A percentile compares a stretch with the other conserved stretches of the same genome.
Evolutionary conservation across 148 eudicot genomes (phyloP).

Genomic region (Amaranthus hypochondriacus): DNA sequence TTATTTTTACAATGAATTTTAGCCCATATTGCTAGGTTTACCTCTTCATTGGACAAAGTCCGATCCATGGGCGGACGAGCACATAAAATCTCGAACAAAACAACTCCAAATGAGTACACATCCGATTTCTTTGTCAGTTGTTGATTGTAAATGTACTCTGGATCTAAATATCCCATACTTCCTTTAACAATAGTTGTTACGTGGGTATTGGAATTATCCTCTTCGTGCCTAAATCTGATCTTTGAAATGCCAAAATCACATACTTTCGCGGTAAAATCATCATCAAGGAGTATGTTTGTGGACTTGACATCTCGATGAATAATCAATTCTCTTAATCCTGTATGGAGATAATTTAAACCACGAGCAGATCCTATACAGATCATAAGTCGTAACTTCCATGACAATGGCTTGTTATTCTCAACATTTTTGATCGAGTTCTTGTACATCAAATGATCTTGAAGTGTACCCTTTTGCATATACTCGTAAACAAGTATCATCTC

Average conservation of each 20-base stretch:
- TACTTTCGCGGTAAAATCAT: constrained; percentile 3
- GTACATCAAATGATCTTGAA: neutral
- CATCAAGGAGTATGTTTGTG: constrained; percentile 8
- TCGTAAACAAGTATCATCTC: constrained; percentile 1
- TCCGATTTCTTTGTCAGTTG: constrained; percentile 38
- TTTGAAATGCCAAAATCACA: constrained; percentile 6
- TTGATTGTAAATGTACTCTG: constrained; percentile 29
- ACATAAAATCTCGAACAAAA: constrained; percentile 39
- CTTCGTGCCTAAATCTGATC: neutral
- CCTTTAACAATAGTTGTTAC: constrained; percentile 45
- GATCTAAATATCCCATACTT: constrained; percentile 38
- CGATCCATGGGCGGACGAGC: constrained; percentile 25
- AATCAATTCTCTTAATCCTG: neutral
- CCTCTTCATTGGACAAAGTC: constrained; percentile 19
- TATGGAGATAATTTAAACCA: constrained; percentile 10
- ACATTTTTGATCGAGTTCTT: neutral
- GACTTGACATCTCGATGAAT: constrained; percentile 18
- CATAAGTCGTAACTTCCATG: constrained; percentile 11
- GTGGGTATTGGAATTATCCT: neutral
- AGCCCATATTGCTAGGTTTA: constrained; percentile 37
- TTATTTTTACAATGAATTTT: constrained; percentile 12
- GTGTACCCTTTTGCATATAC: neutral
- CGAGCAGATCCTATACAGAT: constrained; percentile 16
- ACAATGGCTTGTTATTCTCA: neutral
- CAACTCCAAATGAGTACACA: constrained; percentile 44